These are phyloP conservation scores for Pseudogymnoascus sp. DNA, from an alignment of 2,329 filamentous ascomycete genomes.

Conservation along the genomic window DNA sequence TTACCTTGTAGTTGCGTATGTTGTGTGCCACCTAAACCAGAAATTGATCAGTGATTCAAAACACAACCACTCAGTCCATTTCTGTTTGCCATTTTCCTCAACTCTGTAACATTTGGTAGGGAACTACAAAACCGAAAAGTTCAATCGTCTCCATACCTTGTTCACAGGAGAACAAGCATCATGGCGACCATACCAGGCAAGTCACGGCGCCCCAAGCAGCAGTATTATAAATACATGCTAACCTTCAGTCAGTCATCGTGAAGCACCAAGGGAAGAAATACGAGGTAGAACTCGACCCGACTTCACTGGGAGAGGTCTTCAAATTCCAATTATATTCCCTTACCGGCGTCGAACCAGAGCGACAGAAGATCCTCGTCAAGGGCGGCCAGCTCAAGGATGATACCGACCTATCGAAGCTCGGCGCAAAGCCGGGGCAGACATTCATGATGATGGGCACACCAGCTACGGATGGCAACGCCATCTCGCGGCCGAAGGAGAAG, in stretches of 20 bases:
- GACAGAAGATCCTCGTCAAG: conserved; percentile 93
- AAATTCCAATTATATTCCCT: conserved; percentile 94
- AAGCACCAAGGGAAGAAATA: conserved; percentile 96
- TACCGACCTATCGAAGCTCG: conserved; percentile 73
- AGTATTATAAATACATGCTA: conserved; percentile 13
- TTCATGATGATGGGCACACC: conserved; percentile 98
- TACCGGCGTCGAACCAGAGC: conserved; percentile 90
- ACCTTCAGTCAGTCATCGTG: conserved; percentile 60
- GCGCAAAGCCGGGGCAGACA: conserved; percentile 74
- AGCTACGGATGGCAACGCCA: conserved; percentile 51
- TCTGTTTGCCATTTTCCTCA: neutral
- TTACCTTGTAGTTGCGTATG: conserved; percentile 5
- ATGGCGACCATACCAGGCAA: conserved; percentile 30
- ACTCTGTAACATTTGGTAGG: neutral
- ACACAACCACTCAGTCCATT: conserved; percentile 1
- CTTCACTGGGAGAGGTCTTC: conserved; percentile 81
- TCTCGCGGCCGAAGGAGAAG: conserved; percentile 69
- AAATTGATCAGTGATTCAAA: conserved; percentile 5
- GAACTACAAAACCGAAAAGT: conserved; percentile 1
- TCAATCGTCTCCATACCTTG: neutral
- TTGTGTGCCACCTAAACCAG: conserved; percentile 4
- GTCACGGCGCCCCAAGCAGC: conserved; percentile 10
- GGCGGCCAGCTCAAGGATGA: conserved; percentile 95
- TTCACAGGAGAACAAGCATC: conserved; percentile 13
- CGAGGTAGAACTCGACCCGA: conserved; percentile 83